Evolutionary conservation across 495 filamentous ascomycete species (phyloP).

Genomic region (Aspergillus baeticus): DNA sequence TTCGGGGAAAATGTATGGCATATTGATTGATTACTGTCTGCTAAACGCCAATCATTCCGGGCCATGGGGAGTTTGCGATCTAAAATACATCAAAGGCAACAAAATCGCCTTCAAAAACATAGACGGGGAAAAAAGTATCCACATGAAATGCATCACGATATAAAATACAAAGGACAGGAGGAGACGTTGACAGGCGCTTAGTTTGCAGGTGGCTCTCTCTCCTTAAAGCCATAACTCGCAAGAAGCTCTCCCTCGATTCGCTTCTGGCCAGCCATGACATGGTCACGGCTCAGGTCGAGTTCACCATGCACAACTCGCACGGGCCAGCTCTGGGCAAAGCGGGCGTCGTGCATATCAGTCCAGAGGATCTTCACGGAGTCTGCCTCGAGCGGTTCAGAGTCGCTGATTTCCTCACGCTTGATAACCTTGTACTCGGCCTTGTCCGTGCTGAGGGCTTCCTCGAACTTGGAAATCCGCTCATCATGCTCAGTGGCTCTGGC

Average conservation of each 20-base stretch:
- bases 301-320: slow-evolving; percentile 63
- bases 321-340: slow-evolving; percentile 68
- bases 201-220: slow-evolving; percentile 16
- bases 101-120: slow-evolving; percentile 6
- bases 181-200: neutral
- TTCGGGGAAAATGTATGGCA: neutral
- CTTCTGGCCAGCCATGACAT: slow-evolving; percentile 38
- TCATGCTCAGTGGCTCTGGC: slow-evolving; percentile 33
- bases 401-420: slow-evolving; percentile 27
- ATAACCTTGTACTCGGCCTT: slow-evolving; percentile 30
- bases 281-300: slow-evolving; percentile 34
- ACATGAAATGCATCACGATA: slow-evolving; percentile 11
- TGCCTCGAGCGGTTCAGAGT: slow-evolving; percentile 21
- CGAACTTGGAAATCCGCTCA: slow-evolving; percentile 29
- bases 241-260: slow-evolving; percentile 33
- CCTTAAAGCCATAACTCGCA: slow-evolving; percentile 44
- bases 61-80: slow-evolving; percentile 44
- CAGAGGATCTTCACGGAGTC: slow-evolving; percentile 62
- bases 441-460: slow-evolving; percentile 26
- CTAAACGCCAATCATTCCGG: slow-evolving; percentile 38
- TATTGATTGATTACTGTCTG: slow-evolving; percentile 18
- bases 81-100: slow-evolving; percentile 58
- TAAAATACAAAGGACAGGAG: neutral
- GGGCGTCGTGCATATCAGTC: slow-evolving; percentile 63
- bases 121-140: slow-evolving; percentile 14